phyloP scores from a whole-genome alignment of 768 basidiomycete species.

The Clitopilus hobsonii region DNA sequence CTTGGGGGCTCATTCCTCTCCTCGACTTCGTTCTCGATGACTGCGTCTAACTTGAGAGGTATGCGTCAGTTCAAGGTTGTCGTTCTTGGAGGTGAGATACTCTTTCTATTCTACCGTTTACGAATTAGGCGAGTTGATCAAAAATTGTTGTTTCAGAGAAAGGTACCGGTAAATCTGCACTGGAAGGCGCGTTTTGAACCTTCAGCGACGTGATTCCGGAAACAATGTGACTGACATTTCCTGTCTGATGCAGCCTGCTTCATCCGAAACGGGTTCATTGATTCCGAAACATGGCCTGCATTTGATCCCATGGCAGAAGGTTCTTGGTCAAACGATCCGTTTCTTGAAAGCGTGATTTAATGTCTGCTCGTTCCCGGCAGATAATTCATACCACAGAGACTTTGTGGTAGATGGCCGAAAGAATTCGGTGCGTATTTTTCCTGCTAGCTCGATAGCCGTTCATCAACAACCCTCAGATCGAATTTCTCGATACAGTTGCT shows the following conservation, averaged over 20 bases:
- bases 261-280: neutral
- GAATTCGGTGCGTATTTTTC: neutral
- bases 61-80: neutral
- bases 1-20: too few relatives aligned
- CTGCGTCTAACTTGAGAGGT: neutral
- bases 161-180: neutral
- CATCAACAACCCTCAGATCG: neutral
- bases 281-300: neutral
- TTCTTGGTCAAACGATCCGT: neutral
- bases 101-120: too few relatives aligned
- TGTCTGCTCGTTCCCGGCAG: neutral
- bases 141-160: neutral
- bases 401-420: neutral
- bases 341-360: neutral
- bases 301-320: neutral
- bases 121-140: too few relatives aligned
- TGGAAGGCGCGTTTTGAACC: neutral
- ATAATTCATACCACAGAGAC: neutral
- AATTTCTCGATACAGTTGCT: neutral
- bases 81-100: neutral
- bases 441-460: neutral
- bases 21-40: neutral
- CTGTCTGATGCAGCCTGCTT: neutral
- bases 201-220: neutral
- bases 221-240: neutral